Evolutionary conservation across 177 flowering plant genomes (phyloP).

Genomic region (Vitis hybrid): DNA sequence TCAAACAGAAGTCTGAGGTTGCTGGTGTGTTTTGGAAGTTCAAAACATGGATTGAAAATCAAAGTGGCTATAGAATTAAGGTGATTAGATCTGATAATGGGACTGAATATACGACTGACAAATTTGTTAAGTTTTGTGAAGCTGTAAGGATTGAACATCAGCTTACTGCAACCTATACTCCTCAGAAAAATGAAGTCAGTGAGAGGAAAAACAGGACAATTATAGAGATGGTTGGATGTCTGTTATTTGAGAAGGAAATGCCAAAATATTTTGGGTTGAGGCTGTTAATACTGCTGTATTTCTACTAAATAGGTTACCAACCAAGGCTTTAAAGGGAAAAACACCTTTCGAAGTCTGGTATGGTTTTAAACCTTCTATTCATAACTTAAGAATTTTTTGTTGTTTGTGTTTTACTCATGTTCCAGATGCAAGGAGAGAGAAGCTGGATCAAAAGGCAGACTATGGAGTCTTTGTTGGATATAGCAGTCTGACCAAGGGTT

Average conservation of each 20-base stretch:
- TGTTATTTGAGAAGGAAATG: background rate
- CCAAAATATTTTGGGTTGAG: background rate
- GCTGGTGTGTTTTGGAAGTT: too few relatives aligned
- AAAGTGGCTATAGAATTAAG: too few relatives aligned
- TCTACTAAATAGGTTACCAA: constrained; percentile 6
- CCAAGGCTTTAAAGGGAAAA: background rate
- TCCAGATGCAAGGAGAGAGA: too few relatives aligned
- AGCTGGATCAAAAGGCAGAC: too few relatives aligned
- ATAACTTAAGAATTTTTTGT: background rate
- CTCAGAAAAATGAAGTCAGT: constrained; percentile 3
- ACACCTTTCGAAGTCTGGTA: constrained; percentile 1
- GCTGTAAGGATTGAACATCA: background rate
- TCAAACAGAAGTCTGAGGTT: too few relatives aligned
- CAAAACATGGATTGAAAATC: too few relatives aligned
- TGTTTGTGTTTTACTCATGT: background rate
- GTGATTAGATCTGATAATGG: background rate
- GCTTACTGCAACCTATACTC: background rate
- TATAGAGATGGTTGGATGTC: background rate
- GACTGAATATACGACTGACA: background rate
- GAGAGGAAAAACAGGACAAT: background rate
- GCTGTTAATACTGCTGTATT: background rate
- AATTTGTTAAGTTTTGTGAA: background rate
- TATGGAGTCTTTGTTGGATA: too few relatives aligned
- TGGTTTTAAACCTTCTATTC: background rate
- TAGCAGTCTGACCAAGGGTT: too few relatives aligned